phyloP scores from a whole-genome alignment of 371 early-diverging fungal genomes.

The Mortierella sp. region DNA sequence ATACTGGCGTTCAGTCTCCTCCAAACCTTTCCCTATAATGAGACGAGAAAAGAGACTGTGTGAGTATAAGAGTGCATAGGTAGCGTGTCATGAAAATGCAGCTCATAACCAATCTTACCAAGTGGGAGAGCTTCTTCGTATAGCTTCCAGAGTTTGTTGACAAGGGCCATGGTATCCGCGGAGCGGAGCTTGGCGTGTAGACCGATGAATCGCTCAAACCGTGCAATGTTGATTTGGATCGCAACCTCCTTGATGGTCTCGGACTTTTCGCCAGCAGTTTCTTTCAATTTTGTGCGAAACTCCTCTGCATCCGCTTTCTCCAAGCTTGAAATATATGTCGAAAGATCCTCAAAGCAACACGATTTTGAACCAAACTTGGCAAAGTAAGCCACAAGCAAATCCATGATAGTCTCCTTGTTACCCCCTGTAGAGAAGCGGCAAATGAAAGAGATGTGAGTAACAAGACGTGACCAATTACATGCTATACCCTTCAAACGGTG shows the following conservation, averaged over 20 bases:
- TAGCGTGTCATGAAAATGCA: too few relatives aligned
- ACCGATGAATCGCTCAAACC: slow-evolving; percentile 64
- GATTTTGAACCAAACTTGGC: slow-evolving; percentile 73
- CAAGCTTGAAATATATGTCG: slow-evolving; percentile 61
- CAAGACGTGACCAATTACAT: too few relatives aligned
- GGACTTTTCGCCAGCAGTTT: slow-evolving; percentile 47
- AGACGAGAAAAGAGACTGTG: neutral
- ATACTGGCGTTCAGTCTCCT: slow-evolving; percentile 79
- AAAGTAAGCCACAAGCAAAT: slow-evolving; percentile 70
- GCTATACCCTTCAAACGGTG: too few relatives aligned
- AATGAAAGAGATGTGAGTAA: too few relatives aligned
- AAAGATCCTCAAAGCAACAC: slow-evolving; percentile 84
- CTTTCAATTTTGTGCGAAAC: slow-evolving; percentile 55
- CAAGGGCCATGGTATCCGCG: slow-evolving; percentile 41
- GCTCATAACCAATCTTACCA: slow-evolving; percentile 50
- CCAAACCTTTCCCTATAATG: slow-evolving; percentile 63
- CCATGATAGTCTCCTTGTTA: slow-evolving; percentile 54
- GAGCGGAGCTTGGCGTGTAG: slow-evolving; percentile 43
- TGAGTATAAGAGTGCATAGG: neutral
- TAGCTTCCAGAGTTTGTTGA: slow-evolving; percentile 61
- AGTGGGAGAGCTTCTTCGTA: slow-evolving; percentile 71
- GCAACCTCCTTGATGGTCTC: slow-evolving; percentile 57
- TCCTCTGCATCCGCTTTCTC: slow-evolving; percentile 48
- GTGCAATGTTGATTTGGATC: slow-evolving; percentile 61
- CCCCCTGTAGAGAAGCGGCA: slow-evolving; percentile 9